Percentiles rank a stretch among this genome's conserved stretches.
Conservation (phyloP, 2,329 filamentous ascomycete species). For the Didymella glomerata region DNA sequence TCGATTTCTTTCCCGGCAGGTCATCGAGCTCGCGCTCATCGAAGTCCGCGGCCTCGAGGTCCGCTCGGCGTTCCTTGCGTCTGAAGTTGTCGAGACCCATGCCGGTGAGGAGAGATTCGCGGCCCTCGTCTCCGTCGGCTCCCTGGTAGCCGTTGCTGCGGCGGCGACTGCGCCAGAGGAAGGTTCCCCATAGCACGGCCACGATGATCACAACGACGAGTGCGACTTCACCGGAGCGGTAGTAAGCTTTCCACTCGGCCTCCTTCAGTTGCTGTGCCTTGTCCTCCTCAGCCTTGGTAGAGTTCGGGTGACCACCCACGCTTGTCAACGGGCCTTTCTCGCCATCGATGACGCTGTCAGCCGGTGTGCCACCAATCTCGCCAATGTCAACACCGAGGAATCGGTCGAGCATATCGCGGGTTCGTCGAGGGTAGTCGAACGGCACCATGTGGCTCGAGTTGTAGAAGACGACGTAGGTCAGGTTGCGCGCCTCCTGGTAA, state of each 20-base stretch:
- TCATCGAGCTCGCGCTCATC: conserved; percentile 69
- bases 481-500: conserved; percentile 92
- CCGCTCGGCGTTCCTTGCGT: conserved; percentile 52
- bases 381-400: conserved; percentile 94
- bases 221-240: conserved; percentile 84
- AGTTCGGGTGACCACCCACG: conserved; percentile 76
- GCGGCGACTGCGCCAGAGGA: conserved; percentile 64
- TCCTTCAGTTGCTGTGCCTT: conserved; percentile 79
- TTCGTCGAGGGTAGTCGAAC: conserved; percentile 86
- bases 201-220: conserved; percentile 81
- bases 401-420: conserved; percentile 94
- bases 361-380: conserved; percentile 80
- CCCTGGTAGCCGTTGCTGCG: conserved; percentile 55
- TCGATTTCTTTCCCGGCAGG: conserved; percentile 49
- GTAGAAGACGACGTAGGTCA: conserved; percentile 95
- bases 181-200: conserved; percentile 77
- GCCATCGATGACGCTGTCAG: conserved; percentile 83
- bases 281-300: conserved; percentile 70
- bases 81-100: conserved; percentile 60
- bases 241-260: conserved; percentile 89
- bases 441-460: conserved; percentile 99
- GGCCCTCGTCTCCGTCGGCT: conserved; percentile 54
- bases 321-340: conserved; percentile 81
- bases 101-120: conserved; percentile 54
- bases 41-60: conserved; percentile 69